Evolutionary conservation across 169 alveolate species (phyloP), one percentile per base, ranked within the genome.

Genomic region (Cryptosporidium canis): DNA sequence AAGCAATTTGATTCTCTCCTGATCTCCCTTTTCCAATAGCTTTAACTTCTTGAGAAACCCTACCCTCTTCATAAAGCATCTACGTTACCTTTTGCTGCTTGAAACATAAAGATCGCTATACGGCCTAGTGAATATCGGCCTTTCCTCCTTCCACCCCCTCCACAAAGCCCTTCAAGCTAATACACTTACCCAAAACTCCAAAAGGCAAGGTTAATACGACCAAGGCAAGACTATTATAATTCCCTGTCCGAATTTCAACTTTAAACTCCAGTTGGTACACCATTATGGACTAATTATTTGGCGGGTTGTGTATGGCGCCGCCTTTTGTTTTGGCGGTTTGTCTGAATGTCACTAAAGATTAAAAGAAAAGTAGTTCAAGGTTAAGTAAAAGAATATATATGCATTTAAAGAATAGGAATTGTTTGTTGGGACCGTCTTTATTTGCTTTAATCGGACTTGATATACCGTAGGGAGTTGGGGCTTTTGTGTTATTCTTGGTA

Each of bases 21-120:
- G 11, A 58, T 77, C 87, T 11, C 58, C 45, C 27, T 39, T 43
- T 58, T 6, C 31, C 14, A 77, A 27, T 39, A 77, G 77, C 72
- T 41, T 77, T 44, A 77, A 41, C 27, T 21, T 77, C 9, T 58
- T 77, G 18, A 77, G n/a, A 35, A 77, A 39, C 7, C 61, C 66
- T 16, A 31, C 18, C 31, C 44, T 63, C 33, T 61, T 77, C 87
- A 77, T 77, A 16, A 51, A 33, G 12, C n/a, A 51, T 51, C 8
- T 9, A 51, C 24, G 18, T 51, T 51, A 14, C 1, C 63, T 5
- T 51, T 18, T 51, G n/a, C 24, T 18, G n/a, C 7, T 51, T 9
- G 31, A 7, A 14, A 7, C 63, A 51, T 51, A 27, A 51, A 51
- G 9, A 47, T 47, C n/a, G 21, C 5, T 47, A n/a, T n/a, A n/a